Conservation (phyloP, 1,284 basidiomycete genomes). For the Golubevia pallescens region DNA sequence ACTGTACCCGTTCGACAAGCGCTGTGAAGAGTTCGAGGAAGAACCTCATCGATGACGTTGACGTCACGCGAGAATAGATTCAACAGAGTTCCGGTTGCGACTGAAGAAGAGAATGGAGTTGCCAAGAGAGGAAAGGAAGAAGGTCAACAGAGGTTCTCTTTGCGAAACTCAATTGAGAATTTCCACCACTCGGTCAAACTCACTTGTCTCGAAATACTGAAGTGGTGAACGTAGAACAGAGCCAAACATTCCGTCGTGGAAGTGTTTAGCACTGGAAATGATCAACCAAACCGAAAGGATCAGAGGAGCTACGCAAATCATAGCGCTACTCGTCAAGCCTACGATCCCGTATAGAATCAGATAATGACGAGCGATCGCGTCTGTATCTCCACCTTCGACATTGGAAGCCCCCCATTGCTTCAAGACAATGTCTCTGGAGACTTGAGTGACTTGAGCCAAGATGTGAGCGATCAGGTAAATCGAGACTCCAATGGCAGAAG, state of each 20-base stretch:
- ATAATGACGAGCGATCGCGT: conserved; percentile 37
- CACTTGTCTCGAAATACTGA: conserved; percentile 32
- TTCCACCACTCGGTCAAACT: not conserved
- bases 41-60: conserved; percentile 78
- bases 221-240: conserved; percentile 48
- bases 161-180: conserved; percentile 8
- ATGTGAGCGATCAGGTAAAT: conserved; percentile 47
- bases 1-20: conserved; percentile 46
- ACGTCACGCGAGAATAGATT: conserved; percentile 91
- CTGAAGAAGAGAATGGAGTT: conserved; percentile 9
- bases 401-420: conserved; percentile 59
- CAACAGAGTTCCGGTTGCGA: conserved; percentile 70
- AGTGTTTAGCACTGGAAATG: conserved; percentile 41
- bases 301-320: conserved; percentile 54
- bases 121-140: conserved; percentile 8
- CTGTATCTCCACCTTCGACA: conserved; percentile 19
- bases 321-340: conserved; percentile 38
- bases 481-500: conserved; percentile 33
- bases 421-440: conserved; percentile 54
- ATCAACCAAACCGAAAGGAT: conserved; percentile 56
- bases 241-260: conserved; percentile 56
- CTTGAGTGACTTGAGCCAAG: conserved; percentile 44
- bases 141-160: conserved; percentile 8
- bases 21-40: conserved; percentile 55
- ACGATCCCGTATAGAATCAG: conserved; percentile 52